Conservation (phyloP, 352 stramenopile species). For the Phytopythium ostracodes region DNA sequence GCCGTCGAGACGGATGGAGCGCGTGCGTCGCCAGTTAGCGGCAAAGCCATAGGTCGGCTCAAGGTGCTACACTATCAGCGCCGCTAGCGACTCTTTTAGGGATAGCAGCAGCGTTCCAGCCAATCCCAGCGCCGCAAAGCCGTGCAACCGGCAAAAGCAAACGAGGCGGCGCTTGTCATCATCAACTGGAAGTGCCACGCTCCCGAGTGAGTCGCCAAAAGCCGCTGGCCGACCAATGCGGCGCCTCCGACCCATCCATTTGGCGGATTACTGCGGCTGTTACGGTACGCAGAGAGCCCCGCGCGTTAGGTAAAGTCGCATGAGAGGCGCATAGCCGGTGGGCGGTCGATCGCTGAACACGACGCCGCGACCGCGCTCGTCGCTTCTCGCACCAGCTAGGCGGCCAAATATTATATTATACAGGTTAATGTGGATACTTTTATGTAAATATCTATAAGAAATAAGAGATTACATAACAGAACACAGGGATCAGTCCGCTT, state of each 20-base stretch:
- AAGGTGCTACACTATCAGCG: too few relatives aligned
- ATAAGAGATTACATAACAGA: neutral
- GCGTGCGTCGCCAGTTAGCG: too few relatives aligned
- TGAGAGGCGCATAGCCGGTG: neutral
- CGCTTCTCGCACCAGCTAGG: neutral
- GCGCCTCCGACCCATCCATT: neutral
- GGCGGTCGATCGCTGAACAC: neutral
- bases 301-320: neutral
- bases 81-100: too few relatives aligned
- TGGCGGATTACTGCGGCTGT: neutral
- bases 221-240: too few relatives aligned
- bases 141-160: neutral
- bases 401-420: neutral
- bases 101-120: too few relatives aligned
- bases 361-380: neutral
- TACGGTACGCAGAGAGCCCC: neutral
- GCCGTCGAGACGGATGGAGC: too few relatives aligned
- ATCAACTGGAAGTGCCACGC: too few relatives aligned
- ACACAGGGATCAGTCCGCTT: neutral
- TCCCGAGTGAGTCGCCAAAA: too few relatives aligned
- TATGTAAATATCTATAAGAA: neutral
- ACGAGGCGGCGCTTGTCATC: neutral
- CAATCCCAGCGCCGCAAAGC: too few relatives aligned
- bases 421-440: neutral
- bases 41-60: too few relatives aligned